Evolutionary conservation across 169 alveolate species (phyloP).

Genomic region (Cryptosporidium parvum): DNA sequence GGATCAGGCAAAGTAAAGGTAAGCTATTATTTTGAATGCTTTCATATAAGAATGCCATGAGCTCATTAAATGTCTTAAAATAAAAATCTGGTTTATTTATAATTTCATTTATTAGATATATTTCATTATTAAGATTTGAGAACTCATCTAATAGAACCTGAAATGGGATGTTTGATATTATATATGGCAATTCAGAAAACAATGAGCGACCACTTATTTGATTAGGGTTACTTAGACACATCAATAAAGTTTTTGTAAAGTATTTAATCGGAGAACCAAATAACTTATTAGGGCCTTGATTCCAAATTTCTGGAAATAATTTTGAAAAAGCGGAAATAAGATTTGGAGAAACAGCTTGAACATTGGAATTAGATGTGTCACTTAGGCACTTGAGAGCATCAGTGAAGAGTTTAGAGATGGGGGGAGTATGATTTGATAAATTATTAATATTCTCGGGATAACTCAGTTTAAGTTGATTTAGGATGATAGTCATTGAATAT

Average conservation of each 20-base stretch:
- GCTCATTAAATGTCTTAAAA: conserved; percentile 13
- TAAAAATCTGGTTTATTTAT: conserved; percentile 7
- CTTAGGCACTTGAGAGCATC: conserved; percentile 25
- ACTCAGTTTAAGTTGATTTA: not conserved
- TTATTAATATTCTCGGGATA: not conserved
- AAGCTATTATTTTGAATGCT: not conserved
- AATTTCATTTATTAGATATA: conserved; percentile 9
- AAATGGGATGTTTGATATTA: conserved; percentile 12
- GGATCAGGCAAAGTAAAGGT: conserved; percentile 31
- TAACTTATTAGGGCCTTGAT: not conserved
- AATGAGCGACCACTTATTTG: conserved; percentile 18
- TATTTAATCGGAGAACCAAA: conserved; percentile 16
- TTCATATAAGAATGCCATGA: not conserved
- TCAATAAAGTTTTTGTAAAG: conserved; percentile 10
- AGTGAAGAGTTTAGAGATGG: not conserved
- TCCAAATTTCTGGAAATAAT: conserved; percentile 54
- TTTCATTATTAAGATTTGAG: not conserved
- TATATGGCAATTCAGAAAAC: conserved; percentile 35
- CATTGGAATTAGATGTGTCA: conserved; percentile 12
- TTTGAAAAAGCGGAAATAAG: conserved; percentile 4
- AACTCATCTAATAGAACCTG: conserved; percentile 23
- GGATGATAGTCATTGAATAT: not conserved
- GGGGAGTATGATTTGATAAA: not conserved
- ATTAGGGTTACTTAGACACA: conserved; percentile 34
- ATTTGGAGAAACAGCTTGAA: conserved; percentile 52